Base-by-base conservation (phyloP, 164 flowering plant species). In the Annona cherimola region DNA sequence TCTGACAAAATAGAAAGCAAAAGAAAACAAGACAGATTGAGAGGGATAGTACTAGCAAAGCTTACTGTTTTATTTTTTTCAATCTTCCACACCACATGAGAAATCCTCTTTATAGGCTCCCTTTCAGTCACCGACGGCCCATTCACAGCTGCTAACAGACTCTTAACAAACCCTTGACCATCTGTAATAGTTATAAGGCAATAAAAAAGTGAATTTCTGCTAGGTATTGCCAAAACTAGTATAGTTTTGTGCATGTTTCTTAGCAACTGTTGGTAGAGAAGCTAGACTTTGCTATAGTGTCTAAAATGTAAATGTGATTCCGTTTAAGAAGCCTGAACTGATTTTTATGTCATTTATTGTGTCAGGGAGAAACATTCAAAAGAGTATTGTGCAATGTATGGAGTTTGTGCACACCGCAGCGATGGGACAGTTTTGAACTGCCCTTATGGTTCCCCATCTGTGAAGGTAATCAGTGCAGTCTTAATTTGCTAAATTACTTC, bases 391-490 rank as follows among this genome's bases (percentile, higher is more conserved):
- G 89, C 93, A 50, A 93, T 96, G 98, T 90, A 90, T 78, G 95
- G 79, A 73, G 87, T 96, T 20, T 96, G 99, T 80, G 99, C 95
- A 76, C 61, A 77, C 26, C 95, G 99, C 3, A 80, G 77, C 50
- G 98, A 96, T 78, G 94, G 94, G 57, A 93, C 90, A 83, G 87
- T 87, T 3, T 75, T 96, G 68, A 96, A 96, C 79, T 96, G 99
- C 74, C 97, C 98, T 66, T 74, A 69, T 75, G 82, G 83, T 73
- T 70, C 86, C 60, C 94, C 90, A 12, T 81, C 98, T 69, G 87
- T 89, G 59, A 89, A 89, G 98, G 99, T 92, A 85, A 26, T 74
- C 42, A 4, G n/a, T 55, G 60, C 41, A 61, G 40, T 11, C 41
- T 40, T 64, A 11, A 14, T 42, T 64, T 64, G n/a, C 12, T 62